Base-by-base conservation (phyloP, 768 basidiomycete species). In the Mycena venus region DNA sequence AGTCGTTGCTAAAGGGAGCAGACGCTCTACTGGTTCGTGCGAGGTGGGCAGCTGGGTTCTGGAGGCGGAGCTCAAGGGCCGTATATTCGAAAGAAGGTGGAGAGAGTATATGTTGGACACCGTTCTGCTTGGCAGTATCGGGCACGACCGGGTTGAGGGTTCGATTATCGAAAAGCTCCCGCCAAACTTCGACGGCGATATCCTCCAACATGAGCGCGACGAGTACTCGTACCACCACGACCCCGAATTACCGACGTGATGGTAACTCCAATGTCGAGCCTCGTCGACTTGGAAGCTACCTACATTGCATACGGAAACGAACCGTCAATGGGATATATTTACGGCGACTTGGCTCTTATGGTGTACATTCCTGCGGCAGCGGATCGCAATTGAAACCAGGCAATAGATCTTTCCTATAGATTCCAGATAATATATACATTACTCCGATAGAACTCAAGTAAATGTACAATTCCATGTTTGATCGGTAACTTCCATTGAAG, bases 341-440 rank as follows among this genome's bases (percentile, higher is more conserved):
- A 82, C 83, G 25, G 88, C 86, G 17, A 88, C 84, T 63, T 61
- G 2, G 64, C 71, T 1, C 70, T 71, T 10, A 49, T 65, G 59
- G 78, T 80, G 1, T 38, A 67, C 47, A 15, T 71, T 23, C 60
- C 60, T 17, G 34, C n/a, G 4, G 44, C 32, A 7, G 70, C 71
- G 8, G 63, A 70, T n/a, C n/a, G n/a, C n/a, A n/a, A n/a, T n/a
- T n/a, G n/a, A n/a, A n/a, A n/a, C n/a, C n/a, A n/a, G n/a, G n/a
- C n/a, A n/a, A n/a, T n/a, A n/a, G n/a, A n/a, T n/a, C n/a, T n/a
- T n/a, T n/a, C n/a, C n/a, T n/a, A n/a, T n/a, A n/a, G n/a, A n/a
- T n/a, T n/a, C n/a, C n/a, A n/a, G n/a, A n/a, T n/a, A n/a, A n/a
- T n/a, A n/a, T n/a, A n/a, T n/a, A n/a, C n/a, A n/a, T n/a, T n/a